These are phyloP conservation scores for Cryphonectria carpinicola DNA, from an alignment of 2,329 filamentous ascomycete species.

Conservation along the genomic window DNA sequence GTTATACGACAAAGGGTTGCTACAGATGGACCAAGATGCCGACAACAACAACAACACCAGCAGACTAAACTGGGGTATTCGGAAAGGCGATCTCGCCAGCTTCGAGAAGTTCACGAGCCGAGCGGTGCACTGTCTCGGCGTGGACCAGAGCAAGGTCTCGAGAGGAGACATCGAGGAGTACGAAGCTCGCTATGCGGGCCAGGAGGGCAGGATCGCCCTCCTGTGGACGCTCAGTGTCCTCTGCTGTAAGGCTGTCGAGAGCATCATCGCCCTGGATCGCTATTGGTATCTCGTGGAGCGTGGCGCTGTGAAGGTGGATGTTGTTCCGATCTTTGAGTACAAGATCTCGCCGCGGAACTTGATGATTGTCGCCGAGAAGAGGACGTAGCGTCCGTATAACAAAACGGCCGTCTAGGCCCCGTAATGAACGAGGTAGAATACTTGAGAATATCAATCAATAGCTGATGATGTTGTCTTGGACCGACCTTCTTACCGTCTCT, in stretches of 20 bases:
- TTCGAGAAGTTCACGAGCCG: conserved; percentile 36
- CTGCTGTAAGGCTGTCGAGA: conserved; percentile 41
- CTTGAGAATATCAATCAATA: too few species aligned
- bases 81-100: conserved; percentile 36
- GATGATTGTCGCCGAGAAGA: conserved; percentile 35
- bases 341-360: conserved; percentile 35
- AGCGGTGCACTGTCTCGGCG: conserved; percentile 33
- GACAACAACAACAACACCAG: conserved; percentile 26
- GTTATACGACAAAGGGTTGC: conserved; percentile 33
- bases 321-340: conserved; percentile 36
- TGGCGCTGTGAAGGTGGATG: conserved; percentile 31
- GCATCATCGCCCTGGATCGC: conserved; percentile 38
- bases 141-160: conserved; percentile 30
- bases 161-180: conserved; percentile 34
- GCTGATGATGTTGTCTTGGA: too few species aligned
- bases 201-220: conserved; percentile 37
- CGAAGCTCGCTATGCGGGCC: conserved; percentile 32
- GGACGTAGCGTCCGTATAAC: too few species aligned
- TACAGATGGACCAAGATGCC: conserved; percentile 3
- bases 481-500: too few species aligned
- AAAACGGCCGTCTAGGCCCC: neutral
- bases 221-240: conserved; percentile 40
- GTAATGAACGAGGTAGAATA: neutral
- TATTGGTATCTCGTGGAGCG: conserved; percentile 38
- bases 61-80: conserved; percentile 37